Evolutionary conservation across 1,139 yeast species (phyloP), one percentile per base, ranked within the genome.

Genomic region (Kluyveromyces marxianus): DNA sequence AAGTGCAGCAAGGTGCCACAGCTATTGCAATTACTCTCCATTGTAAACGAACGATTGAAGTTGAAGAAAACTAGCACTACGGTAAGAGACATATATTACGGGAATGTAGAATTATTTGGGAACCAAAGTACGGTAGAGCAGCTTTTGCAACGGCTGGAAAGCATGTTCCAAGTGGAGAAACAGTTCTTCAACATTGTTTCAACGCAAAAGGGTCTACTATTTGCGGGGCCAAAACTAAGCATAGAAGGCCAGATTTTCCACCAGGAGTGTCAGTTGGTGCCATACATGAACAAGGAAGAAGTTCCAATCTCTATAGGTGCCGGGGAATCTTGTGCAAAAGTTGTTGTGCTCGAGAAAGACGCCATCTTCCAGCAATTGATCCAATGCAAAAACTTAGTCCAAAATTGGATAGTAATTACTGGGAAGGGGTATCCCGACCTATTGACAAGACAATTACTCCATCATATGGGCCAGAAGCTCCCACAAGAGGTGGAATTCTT

Each of bases 401-500:
- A 44, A n/a, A 44, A 54, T 30, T 44, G 50, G 24, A 46, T 66
- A 2, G 24, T 64, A 1, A 47, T 66, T n/a, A 64, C 69, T 1
- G 70, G 69, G 2, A 66, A 65, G 46, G 70, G 70, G 1, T 65
- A 62, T 42, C 69, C 70, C 3, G 70, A 66, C 45, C 48, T 48
- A 21, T 45, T 62, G 24, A 60, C 68, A 3, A 54, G 60, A 37
- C 34, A 46, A 3, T 62, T 65, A 39, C 48, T 64, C 1, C 40
- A 54, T 30, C 46, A 45, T 37, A 41, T 63, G 40, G 50, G 49
- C 42, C 10, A 35, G 3, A 24, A 36, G 26, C 28, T 42, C n/a
- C 45, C 40, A 26, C 31, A 39, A 27, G 30, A 43, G 24, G 39
- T 48, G 4, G 14, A 28, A 25, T 45, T 54, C n/a, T 48, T 50